Conservation (phyloP, 1,284 basidiomycete genomes). For the Cerioporus squamosus region DNA sequence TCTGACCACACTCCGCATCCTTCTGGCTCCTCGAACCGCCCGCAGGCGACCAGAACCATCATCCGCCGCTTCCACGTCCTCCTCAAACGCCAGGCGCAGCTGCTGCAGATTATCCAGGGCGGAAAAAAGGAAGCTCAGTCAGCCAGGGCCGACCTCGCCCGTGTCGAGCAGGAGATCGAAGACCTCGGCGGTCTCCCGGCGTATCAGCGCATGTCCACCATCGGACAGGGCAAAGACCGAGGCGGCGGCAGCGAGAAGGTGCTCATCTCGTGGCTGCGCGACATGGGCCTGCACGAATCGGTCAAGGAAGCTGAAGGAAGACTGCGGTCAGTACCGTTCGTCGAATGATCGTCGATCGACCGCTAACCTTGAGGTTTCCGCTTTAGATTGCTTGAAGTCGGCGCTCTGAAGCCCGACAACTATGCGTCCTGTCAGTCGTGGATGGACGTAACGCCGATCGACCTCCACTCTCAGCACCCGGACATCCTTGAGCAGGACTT, state of each 20-base stretch:
- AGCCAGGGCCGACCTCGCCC: conserved; percentile 42
- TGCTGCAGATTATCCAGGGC: conserved; percentile 37
- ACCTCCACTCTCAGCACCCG: conserved; percentile 81
- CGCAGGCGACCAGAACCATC: conserved; percentile 60
- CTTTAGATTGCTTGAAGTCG: conserved; percentile 81
- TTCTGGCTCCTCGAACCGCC: conserved; percentile 43
- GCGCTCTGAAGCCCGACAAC: conserved; percentile 84
- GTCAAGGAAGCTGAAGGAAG: conserved; percentile 31
- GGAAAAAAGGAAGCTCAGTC: conserved; percentile 16
- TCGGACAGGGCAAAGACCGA: conserved; percentile 79
- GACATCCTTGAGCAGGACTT: conserved; percentile 84
- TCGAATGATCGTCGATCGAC: no score
- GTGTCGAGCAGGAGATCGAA: conserved; percentile 65
- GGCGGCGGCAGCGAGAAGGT: conserved; percentile 87
- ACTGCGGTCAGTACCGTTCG: conserved; percentile 42
- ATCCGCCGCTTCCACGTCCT: conserved; percentile 75
- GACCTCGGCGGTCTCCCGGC: conserved; percentile 73
- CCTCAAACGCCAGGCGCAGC: conserved; percentile 59
- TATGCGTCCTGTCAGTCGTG: conserved; percentile 67
- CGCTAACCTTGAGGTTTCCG: no score
- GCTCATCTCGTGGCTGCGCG: conserved; percentile 75
- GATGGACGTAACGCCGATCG: conserved; percentile 78
- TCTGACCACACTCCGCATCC: conserved; percentile 13
- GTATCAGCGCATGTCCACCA: conserved; percentile 82
- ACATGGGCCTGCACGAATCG: conserved; percentile 45